A percentile compares a stretch with the other conserved stretches of the same genome.
phyloP scores from a whole-genome alignment of 495 filamentous ascomycete genomes.

The Podospora australis region DNA sequence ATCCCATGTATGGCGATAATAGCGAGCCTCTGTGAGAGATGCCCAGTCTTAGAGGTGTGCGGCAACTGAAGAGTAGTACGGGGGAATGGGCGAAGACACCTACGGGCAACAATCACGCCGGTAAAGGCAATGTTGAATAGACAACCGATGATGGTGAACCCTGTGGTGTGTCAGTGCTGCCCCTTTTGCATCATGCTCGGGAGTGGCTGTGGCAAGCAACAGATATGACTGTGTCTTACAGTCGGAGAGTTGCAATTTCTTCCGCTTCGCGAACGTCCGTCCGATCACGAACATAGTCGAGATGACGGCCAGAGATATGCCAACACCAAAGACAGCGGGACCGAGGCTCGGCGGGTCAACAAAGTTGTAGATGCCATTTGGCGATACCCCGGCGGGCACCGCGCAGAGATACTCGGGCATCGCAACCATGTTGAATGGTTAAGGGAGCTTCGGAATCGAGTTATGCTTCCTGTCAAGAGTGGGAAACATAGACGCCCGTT shows the following conservation, averaged over 20 bases:
- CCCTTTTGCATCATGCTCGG: neutral
- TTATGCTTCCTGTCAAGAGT: too few species aligned
- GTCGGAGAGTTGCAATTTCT: neutral
- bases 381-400: neutral
- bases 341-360: neutral
- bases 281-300: neutral
- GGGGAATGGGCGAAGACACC: too few species aligned
- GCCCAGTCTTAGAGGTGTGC: neutral
- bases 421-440: neutral
- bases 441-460: neutral
- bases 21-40: neutral
- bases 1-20: slow-evolving; percentile 9
- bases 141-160: neutral
- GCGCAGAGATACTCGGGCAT: neutral
- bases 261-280: neutral
- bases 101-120: neutral
- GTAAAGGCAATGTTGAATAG: neutral
- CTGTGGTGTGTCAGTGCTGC: neutral
- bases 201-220: neutral
- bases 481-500: too few species aligned
- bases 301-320: neutral
- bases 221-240: too few species aligned
- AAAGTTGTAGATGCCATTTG: neutral
- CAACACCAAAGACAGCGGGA: neutral
- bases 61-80: too few species aligned